phyloP scores from a whole-genome alignment of 495 filamentous ascomycete genomes.

The Daldinia bambusicola region DNA sequence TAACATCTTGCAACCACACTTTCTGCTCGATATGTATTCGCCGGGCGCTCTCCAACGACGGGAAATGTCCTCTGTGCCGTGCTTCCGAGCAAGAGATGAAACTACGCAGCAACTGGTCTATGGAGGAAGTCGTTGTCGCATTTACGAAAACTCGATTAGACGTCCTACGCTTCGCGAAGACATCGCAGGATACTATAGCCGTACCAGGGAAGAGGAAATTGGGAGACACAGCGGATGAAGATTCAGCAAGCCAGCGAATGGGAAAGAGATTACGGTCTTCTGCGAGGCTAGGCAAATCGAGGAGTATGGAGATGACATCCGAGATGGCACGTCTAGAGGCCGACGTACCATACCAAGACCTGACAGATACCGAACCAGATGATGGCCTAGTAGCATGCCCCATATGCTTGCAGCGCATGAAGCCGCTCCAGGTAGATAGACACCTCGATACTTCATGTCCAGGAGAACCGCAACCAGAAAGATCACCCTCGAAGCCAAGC shows the following conservation, averaged over 20 bases:
- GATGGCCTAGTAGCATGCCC: conserved; percentile 86
- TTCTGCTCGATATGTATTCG: conserved; percentile 98
- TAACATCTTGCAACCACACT: conserved; percentile 93
- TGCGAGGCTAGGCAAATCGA: conserved; percentile 54
- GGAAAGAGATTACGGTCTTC: conserved; percentile 61
- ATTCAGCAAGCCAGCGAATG: conserved; percentile 31
- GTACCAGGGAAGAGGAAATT: conserved; percentile 61
- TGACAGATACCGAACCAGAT: conserved; percentile 57
- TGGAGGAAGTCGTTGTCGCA: conserved; percentile 84
- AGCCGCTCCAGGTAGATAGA: conserved; percentile 72
- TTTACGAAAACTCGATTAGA: conserved; percentile 73
- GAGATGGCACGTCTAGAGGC: conserved; percentile 51
- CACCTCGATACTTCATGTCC: conserved; percentile 78
- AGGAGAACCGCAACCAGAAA: conserved; percentile 51
- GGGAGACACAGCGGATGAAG: conserved; percentile 48
- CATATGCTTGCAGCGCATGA: conserved; percentile 81
- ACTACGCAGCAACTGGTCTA: conserved; percentile 80
- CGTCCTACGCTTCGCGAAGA: conserved; percentile 69
- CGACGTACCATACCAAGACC: conserved; percentile 47
- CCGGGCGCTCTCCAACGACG: conserved; percentile 78
- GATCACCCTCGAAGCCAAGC: conserved; percentile 25
- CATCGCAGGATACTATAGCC: conserved; percentile 38
- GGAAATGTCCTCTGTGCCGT: conserved; percentile 88
- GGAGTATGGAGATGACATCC: conserved; percentile 49
- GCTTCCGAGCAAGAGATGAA: conserved; percentile 80